A percentile compares a stretch with the other conserved stretches of the same genome.
Conservation (phyloP, 2,329 filamentous ascomycete genomes). For the Penicillium capsulatum region DNA sequence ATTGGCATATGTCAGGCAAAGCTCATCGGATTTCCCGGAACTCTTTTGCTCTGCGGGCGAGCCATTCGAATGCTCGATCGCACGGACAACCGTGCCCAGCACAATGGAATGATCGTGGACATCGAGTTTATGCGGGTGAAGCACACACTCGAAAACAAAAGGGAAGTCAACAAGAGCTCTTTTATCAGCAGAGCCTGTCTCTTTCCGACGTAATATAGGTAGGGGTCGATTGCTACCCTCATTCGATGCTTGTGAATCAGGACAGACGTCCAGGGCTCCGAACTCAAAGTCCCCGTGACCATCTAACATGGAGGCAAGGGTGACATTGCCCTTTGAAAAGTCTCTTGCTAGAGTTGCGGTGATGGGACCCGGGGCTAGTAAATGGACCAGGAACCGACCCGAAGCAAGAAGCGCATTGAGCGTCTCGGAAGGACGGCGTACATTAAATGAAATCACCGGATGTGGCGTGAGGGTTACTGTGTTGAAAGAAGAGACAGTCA, state of each 20-base stretch:
- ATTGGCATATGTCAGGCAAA: conserved; percentile 43
- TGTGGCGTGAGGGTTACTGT: conserved; percentile 54
- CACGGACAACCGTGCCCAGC: conserved; percentile 34
- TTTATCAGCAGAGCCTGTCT: neutral
- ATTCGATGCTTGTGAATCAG: neutral
- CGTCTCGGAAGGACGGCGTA: conserved; percentile 54
- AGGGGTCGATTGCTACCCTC: conserved; percentile 14
- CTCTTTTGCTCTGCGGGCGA: conserved; percentile 3
- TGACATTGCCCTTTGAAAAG: conserved; percentile 40
- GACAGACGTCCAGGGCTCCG: conserved; percentile 7
- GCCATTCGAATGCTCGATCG: conserved; percentile 17
- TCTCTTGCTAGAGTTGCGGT: conserved; percentile 38
- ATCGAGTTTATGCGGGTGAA: conserved; percentile 34
- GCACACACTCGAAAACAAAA: conserved; percentile 39
- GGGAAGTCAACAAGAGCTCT: conserved; percentile 29
- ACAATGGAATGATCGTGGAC: conserved; percentile 42
- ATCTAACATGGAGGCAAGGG: conserved; percentile 26
- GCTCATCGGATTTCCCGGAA: conserved; percentile 4
- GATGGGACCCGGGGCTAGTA: conserved; percentile 39
- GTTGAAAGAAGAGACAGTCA: conserved; percentile 60
- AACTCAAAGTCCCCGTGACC: conserved; percentile 32
- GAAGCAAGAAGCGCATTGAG: conserved; percentile 49
- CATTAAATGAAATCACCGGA: conserved; percentile 60
- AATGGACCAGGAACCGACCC: conserved; percentile 48
- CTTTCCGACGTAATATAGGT: conserved; percentile 26